Evolutionary conservation across 768 basidiomycete species (phyloP).

Genomic region (Candolleomyces aberdarensis): DNA sequence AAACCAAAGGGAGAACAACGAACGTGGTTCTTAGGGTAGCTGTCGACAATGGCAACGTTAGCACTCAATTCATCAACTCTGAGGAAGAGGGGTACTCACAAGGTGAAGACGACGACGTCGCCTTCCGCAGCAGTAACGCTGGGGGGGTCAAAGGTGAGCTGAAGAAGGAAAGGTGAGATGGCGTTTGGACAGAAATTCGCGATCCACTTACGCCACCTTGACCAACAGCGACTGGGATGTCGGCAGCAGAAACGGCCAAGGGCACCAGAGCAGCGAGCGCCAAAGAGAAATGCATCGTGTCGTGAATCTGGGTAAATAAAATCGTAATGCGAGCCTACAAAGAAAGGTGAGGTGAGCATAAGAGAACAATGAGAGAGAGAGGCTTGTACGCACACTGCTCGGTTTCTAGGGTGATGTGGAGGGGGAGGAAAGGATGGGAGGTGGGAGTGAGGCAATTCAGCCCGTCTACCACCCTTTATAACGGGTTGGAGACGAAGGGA

Average conservation of each 20-base stretch:
- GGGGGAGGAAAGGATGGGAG: not conserved
- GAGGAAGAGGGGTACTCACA: conserved; percentile 31
- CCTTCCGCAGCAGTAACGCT: conserved; percentile 38
- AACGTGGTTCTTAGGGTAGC: conserved; percentile 45
- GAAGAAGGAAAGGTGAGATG: not conserved
- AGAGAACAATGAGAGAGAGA: too few species aligned
- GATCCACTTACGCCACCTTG: conserved; percentile 29
- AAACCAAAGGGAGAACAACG: conserved; percentile 9
- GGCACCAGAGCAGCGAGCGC: conserved; percentile 40
- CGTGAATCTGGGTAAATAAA: too few species aligned
- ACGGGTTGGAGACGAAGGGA: not conserved
- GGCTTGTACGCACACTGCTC: not conserved
- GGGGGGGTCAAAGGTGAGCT: conserved; percentile 38
- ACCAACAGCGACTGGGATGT: conserved; percentile 41
- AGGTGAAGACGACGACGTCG: conserved; percentile 53
- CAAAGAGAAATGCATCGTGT: conserved; percentile 47
- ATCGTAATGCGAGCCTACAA: too few species aligned
- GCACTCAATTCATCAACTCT: not conserved
- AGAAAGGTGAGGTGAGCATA: too few species aligned
- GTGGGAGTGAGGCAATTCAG: not conserved
- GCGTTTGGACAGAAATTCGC: not conserved
- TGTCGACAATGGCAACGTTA: conserved; percentile 9
- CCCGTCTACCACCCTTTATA: not conserved
- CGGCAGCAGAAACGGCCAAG: conserved; percentile 35
- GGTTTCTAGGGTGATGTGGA: not conserved